Evolutionary conservation across 164 flowering plant species (phyloP).

Genomic region (Dillenia suffruticosa): DNA sequence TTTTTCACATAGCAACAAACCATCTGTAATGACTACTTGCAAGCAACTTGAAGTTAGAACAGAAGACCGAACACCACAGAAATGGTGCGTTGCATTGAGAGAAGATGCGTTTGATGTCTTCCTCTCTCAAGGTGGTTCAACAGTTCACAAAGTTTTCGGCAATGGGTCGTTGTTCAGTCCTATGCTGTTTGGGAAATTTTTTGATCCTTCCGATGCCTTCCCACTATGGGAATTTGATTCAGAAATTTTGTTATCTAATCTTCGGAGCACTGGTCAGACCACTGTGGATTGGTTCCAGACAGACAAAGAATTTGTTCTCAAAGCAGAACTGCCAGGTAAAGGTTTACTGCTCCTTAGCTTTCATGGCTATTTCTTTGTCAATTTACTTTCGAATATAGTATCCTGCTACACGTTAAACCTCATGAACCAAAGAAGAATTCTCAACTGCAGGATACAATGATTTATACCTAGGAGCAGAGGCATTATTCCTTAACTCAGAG

Average conservation of each 20-base stretch:
- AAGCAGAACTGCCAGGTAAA: constrained; percentile 68
- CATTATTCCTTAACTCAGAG: no score
- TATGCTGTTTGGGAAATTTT: constrained; percentile 71
- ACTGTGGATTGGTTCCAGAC: constrained; percentile 71
- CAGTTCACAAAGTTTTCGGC: constrained; percentile 43
- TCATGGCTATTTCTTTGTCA: no score
- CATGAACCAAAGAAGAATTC: no score
- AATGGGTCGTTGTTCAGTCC: constrained; percentile 84
- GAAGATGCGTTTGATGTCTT: constrained; percentile 60
- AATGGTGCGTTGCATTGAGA: constrained; percentile 63
- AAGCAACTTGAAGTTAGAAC: constrained; percentile 48
- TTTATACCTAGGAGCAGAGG: no score
- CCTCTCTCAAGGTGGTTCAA: constrained; percentile 29
- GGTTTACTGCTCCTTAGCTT: background rate
- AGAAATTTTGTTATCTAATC: constrained; percentile 41
- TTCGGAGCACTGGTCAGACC: constrained; percentile 29
- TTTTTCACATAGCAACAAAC: background rate
- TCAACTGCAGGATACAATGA: no score
- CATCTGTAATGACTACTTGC: constrained; percentile 28
- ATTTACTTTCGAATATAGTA: no score
- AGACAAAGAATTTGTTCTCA: constrained; percentile 55
- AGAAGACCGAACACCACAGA: constrained; percentile 52
- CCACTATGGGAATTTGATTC: constrained; percentile 91
- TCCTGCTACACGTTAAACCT: no score
- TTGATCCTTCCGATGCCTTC: constrained; percentile 95